Evolutionary conservation across 2,329 filamentous ascomycete species (phyloP).

Genomic region (Fusarium sp.): DNA sequence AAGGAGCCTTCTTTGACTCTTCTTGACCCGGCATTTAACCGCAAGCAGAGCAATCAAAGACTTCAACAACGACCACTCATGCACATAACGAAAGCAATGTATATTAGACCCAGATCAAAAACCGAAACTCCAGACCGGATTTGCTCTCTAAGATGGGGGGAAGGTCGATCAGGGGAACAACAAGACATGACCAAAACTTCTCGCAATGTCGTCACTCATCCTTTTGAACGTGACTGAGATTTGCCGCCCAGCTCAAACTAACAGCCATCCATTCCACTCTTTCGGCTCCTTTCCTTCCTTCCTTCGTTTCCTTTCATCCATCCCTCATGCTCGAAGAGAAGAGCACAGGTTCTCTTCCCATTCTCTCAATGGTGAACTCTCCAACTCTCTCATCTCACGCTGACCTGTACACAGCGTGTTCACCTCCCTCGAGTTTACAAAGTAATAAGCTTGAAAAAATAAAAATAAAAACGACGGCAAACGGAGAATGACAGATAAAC

Average conservation of each 20-base stretch:
- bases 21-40: neutral
- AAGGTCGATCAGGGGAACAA: constrained; percentile 39
- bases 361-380: constrained; percentile 24
- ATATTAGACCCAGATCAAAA: constrained; percentile 57
- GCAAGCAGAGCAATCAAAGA: constrained; percentile 14
- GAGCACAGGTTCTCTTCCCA: constrained; percentile 16
- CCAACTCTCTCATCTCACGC: constrained; percentile 29
- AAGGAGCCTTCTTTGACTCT: constrained; percentile 10
- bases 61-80: constrained; percentile 20
- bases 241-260: constrained; percentile 31
- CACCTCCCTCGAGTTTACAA: constrained; percentile 33
- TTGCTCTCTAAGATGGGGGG: constrained; percentile 51
- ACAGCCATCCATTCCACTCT: constrained; percentile 28
- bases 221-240: constrained; percentile 33
- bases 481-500: constrained; percentile 35
- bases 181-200: constrained; percentile 42
- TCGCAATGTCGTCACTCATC: constrained; percentile 33
- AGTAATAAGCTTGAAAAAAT: constrained; percentile 39
- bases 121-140: constrained; percentile 60
- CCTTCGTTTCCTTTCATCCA: constrained; percentile 16
- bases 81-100: constrained; percentile 45
- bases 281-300: constrained; percentile 19
- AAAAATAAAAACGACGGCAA: constrained; percentile 37
- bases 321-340: neutral
- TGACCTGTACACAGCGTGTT: constrained; percentile 24